A percentile compares a stretch with the other conserved stretches of the same genome.
These are phyloP conservation scores for Puccinia sorghi DNA, from an alignment of 1,284 basidiomycete genomes.

Conservation along the genomic window DNA sequence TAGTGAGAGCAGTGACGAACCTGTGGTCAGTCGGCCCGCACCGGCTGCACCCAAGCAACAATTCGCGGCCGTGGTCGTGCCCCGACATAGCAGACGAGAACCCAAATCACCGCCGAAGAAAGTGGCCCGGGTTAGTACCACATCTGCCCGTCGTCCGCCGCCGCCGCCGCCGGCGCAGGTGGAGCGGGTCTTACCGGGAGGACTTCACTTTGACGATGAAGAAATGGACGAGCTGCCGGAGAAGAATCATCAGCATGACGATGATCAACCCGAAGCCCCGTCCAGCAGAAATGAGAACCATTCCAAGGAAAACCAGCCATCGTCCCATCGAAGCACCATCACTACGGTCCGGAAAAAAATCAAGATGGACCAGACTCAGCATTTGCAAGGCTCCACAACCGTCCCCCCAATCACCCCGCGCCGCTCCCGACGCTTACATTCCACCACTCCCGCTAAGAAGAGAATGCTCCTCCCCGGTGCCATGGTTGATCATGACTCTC, in stretches of 20 bases:
- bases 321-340: not conserved
- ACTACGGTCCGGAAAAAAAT: conserved; percentile 4
- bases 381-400: not conserved
- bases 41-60: conserved; percentile 7
- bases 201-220: conserved; percentile 31
- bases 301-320: not conserved
- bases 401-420: conserved; percentile 29
- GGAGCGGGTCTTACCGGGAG: conserved; percentile 14
- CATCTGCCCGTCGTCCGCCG: conserved; percentile 1
- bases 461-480: conserved; percentile 15
- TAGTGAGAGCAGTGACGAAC: conserved; percentile 37
- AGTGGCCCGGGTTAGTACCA: conserved; percentile 19
- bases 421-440: conserved; percentile 28
- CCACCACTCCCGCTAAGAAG: conserved; percentile 23
- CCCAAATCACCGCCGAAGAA: conserved; percentile 33
- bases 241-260: not conserved
- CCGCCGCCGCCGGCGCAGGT: no score
- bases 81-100: conserved; percentile 3
- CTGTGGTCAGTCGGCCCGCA: not conserved
- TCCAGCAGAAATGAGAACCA: not conserved
- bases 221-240: conserved; percentile 22
- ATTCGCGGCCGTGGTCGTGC: conserved; percentile 25
- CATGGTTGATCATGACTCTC: conserved; percentile 18
- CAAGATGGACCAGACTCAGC: not conserved
- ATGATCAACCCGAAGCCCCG: not conserved